Base-by-base conservation (phyloP, 768 basidiomycete genomes). In the Boletus rex-veris region DNA sequence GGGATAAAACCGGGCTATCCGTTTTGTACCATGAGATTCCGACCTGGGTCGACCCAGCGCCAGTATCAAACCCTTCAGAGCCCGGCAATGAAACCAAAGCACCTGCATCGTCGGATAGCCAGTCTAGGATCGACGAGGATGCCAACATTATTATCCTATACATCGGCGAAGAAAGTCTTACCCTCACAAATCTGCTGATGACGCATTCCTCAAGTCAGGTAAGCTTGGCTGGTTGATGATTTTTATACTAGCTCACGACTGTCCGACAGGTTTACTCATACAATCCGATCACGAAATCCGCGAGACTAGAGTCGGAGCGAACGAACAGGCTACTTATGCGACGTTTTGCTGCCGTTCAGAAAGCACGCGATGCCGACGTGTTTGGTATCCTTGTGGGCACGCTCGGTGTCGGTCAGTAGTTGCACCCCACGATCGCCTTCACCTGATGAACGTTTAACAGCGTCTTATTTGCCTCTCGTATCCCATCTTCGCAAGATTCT, bases 351-450 rank as follows among this genome's bases (percentile, higher is more conserved):
- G 75, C 81, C 1, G 81, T 98, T 5, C 94, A 96, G 66, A 86
- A 84, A 60, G 93, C 96, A 3, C 80, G 91, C 41, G 89, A 94
- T 58, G 88, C 94, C 0, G 94, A 98, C 60, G 90, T 98, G 0
- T 91, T 97, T 58, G 97, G 95, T 1, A 93, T 98, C 42, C 83
- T 98, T 4, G 89, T 98, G 2, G 95, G 94, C 11, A 97, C 95
- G 1, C 80, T 98, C 14, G 94, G 95, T 41, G 88, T 97, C 30
- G 82, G 90, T 91, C 47, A 54, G 83, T 68, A 14, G 45, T 31
- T 16, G 46, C 8, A 11, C 37, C 21, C 10, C n/a, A 30, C 15
- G 37, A 15, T 35, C n/a, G 38, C 12, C n/a, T 19, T 28, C 26
- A 26, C 41, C 39, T 40, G 52, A 53, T 28, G 45, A 35, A 45